Evolutionary conservation across 78 protist genomes (phyloP).

Genomic region (Polysphondylium violaceum): DNA sequence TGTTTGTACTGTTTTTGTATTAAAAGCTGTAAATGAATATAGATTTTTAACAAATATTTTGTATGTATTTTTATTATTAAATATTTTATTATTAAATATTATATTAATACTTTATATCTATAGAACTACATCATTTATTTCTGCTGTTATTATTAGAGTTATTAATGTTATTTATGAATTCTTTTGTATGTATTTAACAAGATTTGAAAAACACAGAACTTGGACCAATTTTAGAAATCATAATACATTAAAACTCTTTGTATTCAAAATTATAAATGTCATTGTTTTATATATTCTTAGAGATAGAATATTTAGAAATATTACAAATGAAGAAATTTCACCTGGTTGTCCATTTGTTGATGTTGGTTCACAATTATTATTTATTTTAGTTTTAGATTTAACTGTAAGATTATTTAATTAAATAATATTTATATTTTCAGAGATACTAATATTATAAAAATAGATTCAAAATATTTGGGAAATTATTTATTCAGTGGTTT

Average conservation of each 20-base stretch:
- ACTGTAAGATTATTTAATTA: conserved; percentile 11
- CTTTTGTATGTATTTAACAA: conserved; percentile 51
- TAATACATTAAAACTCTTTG: conserved; percentile 48
- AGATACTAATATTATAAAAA: background rate
- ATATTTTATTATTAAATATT: background rate
- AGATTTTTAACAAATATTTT: conserved; percentile 48
- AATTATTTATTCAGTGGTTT: conserved; percentile 29
- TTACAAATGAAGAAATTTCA: conserved; percentile 7
- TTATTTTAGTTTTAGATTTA: conserved; percentile 51
- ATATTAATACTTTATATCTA: background rate
- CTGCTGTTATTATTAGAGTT: conserved; percentile 44
- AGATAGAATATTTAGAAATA: conserved; percentile 17
- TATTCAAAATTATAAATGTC: conserved; percentile 64
- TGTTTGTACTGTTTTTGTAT: conserved; percentile 26
- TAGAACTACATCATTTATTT: conserved; percentile 47
- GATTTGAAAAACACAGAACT: conserved; percentile 71
- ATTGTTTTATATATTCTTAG: conserved; percentile 55
- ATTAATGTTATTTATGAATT: conserved; percentile 58
- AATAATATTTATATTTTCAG: background rate
- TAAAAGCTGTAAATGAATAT: conserved; percentile 41
- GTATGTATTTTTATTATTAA: conserved; percentile 13
- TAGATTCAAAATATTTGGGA: conserved; percentile 33
- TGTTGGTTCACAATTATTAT: conserved; percentile 62
- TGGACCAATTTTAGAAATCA: conserved; percentile 77
- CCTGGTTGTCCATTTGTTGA: conserved; percentile 69